Conservation (phyloP, 768 basidiomycete genomes). For the Phanerodontia chrysosporium region DNA sequence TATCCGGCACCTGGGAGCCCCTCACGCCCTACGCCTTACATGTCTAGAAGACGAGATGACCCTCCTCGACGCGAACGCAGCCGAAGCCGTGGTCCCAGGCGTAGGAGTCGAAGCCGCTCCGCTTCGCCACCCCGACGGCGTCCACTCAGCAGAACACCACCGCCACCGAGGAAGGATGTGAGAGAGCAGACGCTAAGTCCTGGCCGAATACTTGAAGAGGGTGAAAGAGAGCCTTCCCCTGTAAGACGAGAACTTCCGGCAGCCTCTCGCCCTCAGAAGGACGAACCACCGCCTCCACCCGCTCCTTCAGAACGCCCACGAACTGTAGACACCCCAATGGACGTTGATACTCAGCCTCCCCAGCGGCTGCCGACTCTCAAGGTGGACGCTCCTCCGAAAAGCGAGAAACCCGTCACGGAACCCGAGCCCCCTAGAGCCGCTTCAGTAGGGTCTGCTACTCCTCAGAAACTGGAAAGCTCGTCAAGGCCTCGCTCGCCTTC, state of each 20-base stretch:
- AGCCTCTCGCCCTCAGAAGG: background rate
- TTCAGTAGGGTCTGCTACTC: background rate
- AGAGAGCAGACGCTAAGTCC: background rate
- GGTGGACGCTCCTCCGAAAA: background rate
- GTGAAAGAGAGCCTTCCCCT: background rate
- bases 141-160: background rate
- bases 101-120: background rate
- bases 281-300: background rate
- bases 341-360: background rate
- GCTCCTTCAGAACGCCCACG: background rate
- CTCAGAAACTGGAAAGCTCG: background rate
- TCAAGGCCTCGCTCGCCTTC: conserved; percentile 15
- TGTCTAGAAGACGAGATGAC: background rate
- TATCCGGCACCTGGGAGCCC: conserved; percentile 10
- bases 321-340: background rate
- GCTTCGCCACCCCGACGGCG: background rate
- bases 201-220: background rate
- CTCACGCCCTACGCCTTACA: background rate
- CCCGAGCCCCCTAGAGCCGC: background rate
- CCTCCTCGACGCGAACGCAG: conserved; percentile 8
- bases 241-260: background rate
- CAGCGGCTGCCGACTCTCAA: background rate
- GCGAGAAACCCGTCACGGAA: background rate
- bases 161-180: background rate
- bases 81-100: conserved; percentile 12